These are phyloP conservation scores for Trypanosoma vivax DNA, from an alignment of 208 protist species.

Conservation along the genomic window DNA sequence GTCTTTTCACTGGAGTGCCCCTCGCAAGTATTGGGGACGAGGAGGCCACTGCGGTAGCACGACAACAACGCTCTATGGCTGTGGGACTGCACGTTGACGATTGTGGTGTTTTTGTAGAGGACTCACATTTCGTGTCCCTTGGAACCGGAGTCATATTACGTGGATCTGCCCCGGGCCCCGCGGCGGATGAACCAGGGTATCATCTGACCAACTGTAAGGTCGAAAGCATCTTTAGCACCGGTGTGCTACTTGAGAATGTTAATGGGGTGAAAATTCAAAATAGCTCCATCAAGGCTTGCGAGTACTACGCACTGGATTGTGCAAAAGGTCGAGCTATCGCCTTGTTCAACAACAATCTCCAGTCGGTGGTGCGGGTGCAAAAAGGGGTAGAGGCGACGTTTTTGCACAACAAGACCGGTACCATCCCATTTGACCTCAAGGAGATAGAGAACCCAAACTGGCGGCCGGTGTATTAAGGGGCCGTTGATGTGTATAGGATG, in stretches of 20 bases:
- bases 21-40: conserved; percentile 3
- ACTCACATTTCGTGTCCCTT: conserved; percentile 27
- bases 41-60: conserved; percentile 3
- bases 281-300: conserved; percentile 55
- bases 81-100: conserved; percentile 58
- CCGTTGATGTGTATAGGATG: conserved; percentile 9
- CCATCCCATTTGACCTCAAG: conserved; percentile 53
- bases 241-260: conserved; percentile 49
- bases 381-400: conserved; percentile 40
- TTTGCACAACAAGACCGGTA: conserved; percentile 59
- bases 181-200: conserved; percentile 16
- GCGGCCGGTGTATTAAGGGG: conserved; percentile 55
- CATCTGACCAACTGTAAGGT: conserved; percentile 37
- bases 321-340: conserved; percentile 32
- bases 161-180: conserved; percentile 10
- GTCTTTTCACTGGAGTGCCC: conserved; percentile 61
- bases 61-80: conserved; percentile 12
- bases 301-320: conserved; percentile 78
- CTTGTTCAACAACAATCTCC: conserved; percentile 62
- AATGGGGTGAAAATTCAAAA: conserved; percentile 37
- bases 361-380: conserved; percentile 49
- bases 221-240: conserved; percentile 51
- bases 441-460: conserved; percentile 50
- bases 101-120: conserved; percentile 23
- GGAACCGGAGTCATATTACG: conserved; percentile 32